Conservation (phyloP, 306 rosid species). For the Calophaca sinica region DNA sequence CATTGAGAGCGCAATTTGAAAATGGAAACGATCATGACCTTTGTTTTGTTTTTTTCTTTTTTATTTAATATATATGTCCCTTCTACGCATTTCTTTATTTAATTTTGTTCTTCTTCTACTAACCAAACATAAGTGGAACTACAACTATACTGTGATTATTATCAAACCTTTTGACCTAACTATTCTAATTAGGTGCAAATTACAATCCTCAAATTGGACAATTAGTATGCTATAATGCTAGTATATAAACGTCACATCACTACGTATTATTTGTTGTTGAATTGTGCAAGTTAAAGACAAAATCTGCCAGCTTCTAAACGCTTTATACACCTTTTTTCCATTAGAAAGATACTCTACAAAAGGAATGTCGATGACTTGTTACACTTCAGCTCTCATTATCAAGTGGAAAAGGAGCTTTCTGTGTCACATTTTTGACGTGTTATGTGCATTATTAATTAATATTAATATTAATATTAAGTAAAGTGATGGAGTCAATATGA, state of each 20-base stretch:
- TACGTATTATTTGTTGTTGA: conserved; percentile 50
- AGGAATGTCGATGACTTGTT: conserved; percentile 42
- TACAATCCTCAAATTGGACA: conserved; percentile 46
- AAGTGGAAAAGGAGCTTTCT: conserved; percentile 47
- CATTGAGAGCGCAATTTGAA: conserved; percentile 58
- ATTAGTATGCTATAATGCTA: not conserved
- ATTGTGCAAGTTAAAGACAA: conserved; percentile 60
- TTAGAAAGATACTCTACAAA: conserved; percentile 46
- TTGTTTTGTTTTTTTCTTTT: conserved; percentile 3
- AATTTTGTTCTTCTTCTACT: conserved; percentile 40
- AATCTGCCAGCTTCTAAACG: conserved; percentile 52
- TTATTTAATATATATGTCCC: conserved; percentile 22
- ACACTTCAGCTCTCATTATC: conserved; percentile 42
- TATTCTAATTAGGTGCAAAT: conserved; percentile 48
- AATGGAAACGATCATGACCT: conserved; percentile 56
- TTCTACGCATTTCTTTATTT: conserved; percentile 37
- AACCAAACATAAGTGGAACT: conserved; percentile 55
- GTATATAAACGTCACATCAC: conserved; percentile 46
- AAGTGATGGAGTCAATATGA: conserved; percentile 35
- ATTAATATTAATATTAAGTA: not conserved
- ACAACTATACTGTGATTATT: conserved; percentile 44
- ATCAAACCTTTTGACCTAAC: conserved; percentile 52
- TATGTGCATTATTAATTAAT: not conserved
- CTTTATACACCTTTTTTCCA: conserved; percentile 45
- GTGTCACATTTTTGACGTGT: conserved; percentile 39